Evolutionary conservation across 306 rosid genomes (phyloP), one percentile per base, ranked within the genome.

Genomic region (Sophora flavescens): DNA sequence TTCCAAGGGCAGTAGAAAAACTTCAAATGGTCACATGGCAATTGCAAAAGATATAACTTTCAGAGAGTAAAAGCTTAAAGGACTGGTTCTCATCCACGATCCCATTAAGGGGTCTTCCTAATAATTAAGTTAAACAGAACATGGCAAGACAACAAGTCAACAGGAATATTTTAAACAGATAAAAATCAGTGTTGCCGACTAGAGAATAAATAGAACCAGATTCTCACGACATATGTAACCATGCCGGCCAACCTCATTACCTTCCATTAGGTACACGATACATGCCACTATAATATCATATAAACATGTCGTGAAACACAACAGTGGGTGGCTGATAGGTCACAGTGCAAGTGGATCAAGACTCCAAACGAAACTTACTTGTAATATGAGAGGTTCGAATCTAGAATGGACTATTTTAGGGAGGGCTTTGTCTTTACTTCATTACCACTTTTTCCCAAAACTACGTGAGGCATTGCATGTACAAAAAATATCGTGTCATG

Each of bases 161-260:
- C 22, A 22, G 1, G 32, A 10, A 63, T 15, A 58, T 17, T 50
- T 8, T 5, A 33, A 76, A 56, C 65, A 82, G 47, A 63, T 54
- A 8, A 28, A 35, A 77, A 28, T 3, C 57, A 52, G 53, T 53
- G 50, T 9, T 50, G 76, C 86, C 76, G 53, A 64, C 76, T 48
- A 7, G 2, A 30, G 17, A 2, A 38, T 44, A 63, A 39, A 61
- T 15, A 63, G 5, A 64, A 54, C 11, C 42, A 52, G n/a, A 47
- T 47, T 47, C 52, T 17, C 70, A 42, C 13, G 16, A 51, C 73
- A 52, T 42, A 38, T 42, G 28, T 56, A 78, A 73, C 65, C 59
- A 65, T 54, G 76, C 72, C n/a, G 62, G 6, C 47, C 16, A 78
- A 52, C 61, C 15, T 62, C 70, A 3, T 30, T 30, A 30, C 22